A percentile compares a stretch with the other conserved stretches of the same genome.
Conservation (phyloP, 140 eudicot species). For the Stevia rebaudiana region DNA sequence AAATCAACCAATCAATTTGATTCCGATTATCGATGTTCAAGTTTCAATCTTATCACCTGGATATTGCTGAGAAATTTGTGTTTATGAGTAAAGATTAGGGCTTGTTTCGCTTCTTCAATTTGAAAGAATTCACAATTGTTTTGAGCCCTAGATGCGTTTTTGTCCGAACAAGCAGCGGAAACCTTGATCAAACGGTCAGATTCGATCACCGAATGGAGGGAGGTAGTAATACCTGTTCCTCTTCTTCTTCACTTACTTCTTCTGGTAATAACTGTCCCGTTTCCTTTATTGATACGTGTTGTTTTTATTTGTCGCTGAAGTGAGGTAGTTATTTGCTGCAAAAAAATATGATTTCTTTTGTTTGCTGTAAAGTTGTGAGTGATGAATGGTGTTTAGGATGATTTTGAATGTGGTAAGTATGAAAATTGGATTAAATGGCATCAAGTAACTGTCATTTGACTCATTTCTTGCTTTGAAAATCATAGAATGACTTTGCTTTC, state of each 20-base stretch:
- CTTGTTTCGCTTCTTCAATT: slow-evolving; percentile 11
- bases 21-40: neutral
- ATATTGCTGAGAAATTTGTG: neutral
- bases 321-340: slow-evolving; percentile 4
- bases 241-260: slow-evolving; percentile 49
- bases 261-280: slow-evolving; percentile 49
- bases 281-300: slow-evolving; percentile 19
- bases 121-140: neutral
- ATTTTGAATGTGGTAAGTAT: neutral
- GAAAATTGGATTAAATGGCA: slow-evolving; percentile 10
- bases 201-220: slow-evolving; percentile 82
- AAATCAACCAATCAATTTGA: slow-evolving; percentile 2
- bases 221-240: slow-evolving; percentile 48
- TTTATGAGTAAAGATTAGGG: slow-evolving; percentile 10
- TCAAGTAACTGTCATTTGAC: neutral
- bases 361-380: neutral
- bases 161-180: slow-evolving; percentile 27
- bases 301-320: neutral
- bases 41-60: neutral
- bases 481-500: neutral
- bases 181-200: slow-evolving; percentile 42
- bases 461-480: slow-evolving; percentile 9
- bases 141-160: slow-evolving; percentile 28
- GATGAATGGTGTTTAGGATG: neutral
- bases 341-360: neutral